A percentile compares a stretch with the other conserved stretches of the same genome.
phyloP scores from a whole-genome alignment of 1,139 yeast genomes.

The Taphrina deformans region DNA sequence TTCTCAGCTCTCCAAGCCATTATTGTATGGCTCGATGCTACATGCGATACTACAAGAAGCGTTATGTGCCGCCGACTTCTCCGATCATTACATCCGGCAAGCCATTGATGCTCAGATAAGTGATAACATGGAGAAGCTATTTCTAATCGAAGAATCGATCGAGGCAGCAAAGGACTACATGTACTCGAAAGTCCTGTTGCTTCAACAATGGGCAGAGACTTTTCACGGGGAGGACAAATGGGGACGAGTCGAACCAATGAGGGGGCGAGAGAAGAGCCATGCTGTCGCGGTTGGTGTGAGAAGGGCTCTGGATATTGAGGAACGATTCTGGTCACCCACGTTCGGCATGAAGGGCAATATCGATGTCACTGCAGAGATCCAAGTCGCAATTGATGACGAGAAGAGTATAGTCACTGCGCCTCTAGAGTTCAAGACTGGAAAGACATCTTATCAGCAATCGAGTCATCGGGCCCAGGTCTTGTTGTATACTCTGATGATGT shows the following conservation, averaged over 20 bases:
- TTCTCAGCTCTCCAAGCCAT: conserved; percentile 61
- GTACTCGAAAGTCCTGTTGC: conserved; percentile 56
- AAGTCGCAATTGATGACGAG: conserved; percentile 41
- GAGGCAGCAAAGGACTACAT: conserved; percentile 54
- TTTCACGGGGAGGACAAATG: conserved; percentile 45
- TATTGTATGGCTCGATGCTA: conserved; percentile 74
- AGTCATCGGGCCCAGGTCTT: conserved; percentile 86
- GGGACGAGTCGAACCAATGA: conserved; percentile 15
- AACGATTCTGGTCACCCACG: conserved; percentile 85
- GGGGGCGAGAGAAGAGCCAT: conserved; percentile 25
- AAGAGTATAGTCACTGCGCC: conserved; percentile 49
- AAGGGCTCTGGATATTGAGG: conserved; percentile 79
- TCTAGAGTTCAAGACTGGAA: conserved; percentile 86
- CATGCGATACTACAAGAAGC: conserved; percentile 78
- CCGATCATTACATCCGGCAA: conserved; percentile 51
- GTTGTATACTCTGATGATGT: conserved; percentile 74
- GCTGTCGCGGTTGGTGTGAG: conserved; percentile 49
- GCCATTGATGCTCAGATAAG: conserved; percentile 53
- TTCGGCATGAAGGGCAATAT: conserved; percentile 90
- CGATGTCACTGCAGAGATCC: conserved; percentile 79
- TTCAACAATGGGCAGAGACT: conserved; percentile 63
- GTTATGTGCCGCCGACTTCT: conserved; percentile 51
- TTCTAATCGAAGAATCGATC: conserved; percentile 57
- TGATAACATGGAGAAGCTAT: conserved; percentile 54
- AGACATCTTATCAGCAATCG: conserved; percentile 51